Evolutionary conservation across 495 filamentous ascomycete species (phyloP).

Genomic region (Penicillium antarcticum): DNA sequence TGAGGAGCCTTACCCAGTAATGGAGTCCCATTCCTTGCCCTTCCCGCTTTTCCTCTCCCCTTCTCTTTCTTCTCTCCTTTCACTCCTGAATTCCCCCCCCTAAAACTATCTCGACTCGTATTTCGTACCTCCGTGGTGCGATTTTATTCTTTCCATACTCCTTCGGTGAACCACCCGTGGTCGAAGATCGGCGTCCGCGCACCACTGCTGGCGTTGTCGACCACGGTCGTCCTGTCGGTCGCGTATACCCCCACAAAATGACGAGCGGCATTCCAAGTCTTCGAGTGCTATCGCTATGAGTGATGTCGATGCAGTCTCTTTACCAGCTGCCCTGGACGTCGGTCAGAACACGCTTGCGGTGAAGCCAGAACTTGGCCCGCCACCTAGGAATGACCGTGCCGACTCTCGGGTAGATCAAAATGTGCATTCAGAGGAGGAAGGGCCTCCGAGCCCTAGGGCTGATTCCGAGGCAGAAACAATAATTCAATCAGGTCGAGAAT

Average conservation of each 20-base stretch:
- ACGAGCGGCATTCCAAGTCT: slow-evolving; percentile 43
- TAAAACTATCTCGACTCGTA: background rate
- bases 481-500: slow-evolving; percentile 70
- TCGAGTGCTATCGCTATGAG: slow-evolving; percentile 51
- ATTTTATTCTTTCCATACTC: slow-evolving; percentile 15
- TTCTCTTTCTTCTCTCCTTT: slow-evolving; percentile 16
- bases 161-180: slow-evolving; percentile 13
- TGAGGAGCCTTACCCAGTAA: slow-evolving; percentile 11
- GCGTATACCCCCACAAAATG: slow-evolving; percentile 46
- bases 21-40: slow-evolving; percentile 17
- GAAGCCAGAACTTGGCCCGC: slow-evolving; percentile 31
- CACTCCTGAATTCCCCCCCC: slow-evolving; percentile 1
- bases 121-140: background rate
- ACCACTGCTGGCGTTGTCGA: slow-evolving; percentile 38
- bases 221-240: slow-evolving; percentile 30
- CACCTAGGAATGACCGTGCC: slow-evolving; percentile 21
- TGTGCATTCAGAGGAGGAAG: slow-evolving; percentile 27
- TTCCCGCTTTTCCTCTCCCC: slow-evolving; percentile 20
- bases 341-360: slow-evolving; percentile 33
- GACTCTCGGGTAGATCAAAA: slow-evolving; percentile 16
- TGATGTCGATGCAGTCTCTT: slow-evolving; percentile 46
- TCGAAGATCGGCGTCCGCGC: slow-evolving; percentile 37
- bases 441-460: slow-evolving; percentile 40
- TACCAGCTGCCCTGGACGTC: slow-evolving; percentile 44
- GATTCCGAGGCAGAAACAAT: slow-evolving; percentile 83